Evolutionary conservation across 2,329 filamentous ascomycete species (phyloP).

Genomic region (Rosellinia necatrix): DNA sequence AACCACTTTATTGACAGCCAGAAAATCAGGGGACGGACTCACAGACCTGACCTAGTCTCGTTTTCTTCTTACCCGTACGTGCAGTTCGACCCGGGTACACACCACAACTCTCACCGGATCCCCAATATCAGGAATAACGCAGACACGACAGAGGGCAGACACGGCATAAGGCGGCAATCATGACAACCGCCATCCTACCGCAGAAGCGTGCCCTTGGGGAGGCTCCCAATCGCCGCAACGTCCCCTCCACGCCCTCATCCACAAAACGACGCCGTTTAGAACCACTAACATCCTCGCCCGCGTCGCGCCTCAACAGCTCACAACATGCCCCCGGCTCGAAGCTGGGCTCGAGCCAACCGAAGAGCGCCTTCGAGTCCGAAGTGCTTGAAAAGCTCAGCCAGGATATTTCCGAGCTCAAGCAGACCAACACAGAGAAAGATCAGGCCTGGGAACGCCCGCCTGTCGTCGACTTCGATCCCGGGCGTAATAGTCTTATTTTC

Average conservation of each 20-base stretch:
- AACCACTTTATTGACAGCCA: background rate
- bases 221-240: conserved; percentile 67
- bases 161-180: conserved; percentile 36
- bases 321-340: conserved; percentile 66
- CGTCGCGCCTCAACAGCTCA: conserved; percentile 64
- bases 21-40: too few species aligned
- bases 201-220: conserved; percentile 77
- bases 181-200: conserved; percentile 59
- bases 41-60: too few species aligned
- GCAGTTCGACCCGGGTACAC: too few species aligned
- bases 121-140: background rate
- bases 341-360: conserved; percentile 75
- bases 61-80: too few species aligned
- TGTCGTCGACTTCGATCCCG: conserved; percentile 56
- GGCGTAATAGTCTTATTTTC: conserved; percentile 76
- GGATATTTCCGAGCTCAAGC: conserved; percentile 83
- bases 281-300: conserved; percentile 58
- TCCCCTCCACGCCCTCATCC: conserved; percentile 58
- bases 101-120: background rate
- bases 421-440: conserved; percentile 88
- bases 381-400: conserved; percentile 95
- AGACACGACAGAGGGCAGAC: background rate
- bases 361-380: conserved; percentile 91
- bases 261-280: conserved; percentile 88
- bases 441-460: conserved; percentile 81